Conservation (phyloP, 108 stramenopile genomes). For the Fragilariopsis cylindrus region DNA sequence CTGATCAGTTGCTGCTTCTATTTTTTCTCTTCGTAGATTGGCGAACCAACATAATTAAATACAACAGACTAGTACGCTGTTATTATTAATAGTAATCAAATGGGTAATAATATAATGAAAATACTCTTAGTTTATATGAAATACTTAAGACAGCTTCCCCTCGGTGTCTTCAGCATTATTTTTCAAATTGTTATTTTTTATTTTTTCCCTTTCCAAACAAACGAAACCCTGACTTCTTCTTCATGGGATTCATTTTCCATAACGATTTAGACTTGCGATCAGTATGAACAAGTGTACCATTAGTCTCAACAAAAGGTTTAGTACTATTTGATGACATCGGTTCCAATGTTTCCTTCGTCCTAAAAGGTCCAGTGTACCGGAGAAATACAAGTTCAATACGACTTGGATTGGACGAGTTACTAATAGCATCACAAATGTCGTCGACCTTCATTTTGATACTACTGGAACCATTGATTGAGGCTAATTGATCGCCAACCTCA, state of each 20-base stretch:
- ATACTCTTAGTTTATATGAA: no score
- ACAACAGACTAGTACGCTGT: no score
- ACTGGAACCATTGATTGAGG: conserved; percentile 71
- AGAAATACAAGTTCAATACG: conserved; percentile 69
- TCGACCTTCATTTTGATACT: conserved; percentile 66
- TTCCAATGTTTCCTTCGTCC: conserved; percentile 2
- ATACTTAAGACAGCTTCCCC: no score
- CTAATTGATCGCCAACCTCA: conserved; percentile 78
- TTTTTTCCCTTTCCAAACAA: conserved; percentile 36
- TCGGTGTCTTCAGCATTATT: background rate
- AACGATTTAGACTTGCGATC: background rate
- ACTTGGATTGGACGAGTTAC: conserved; percentile 36
- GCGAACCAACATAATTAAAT: no score
- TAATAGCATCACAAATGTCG: conserved; percentile 54
- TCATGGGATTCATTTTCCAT: background rate
- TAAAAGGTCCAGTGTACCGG: conserved; percentile 72
- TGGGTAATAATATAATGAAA: no score
- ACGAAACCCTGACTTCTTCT: conserved; percentile 29
- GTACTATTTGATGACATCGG: background rate
- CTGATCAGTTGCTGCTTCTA: no score
- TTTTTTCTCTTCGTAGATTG: no score
- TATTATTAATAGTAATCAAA: no score
- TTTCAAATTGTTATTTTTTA: background rate
- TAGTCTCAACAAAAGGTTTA: background rate
- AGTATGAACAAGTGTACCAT: background rate